Evolutionary conservation across 2,329 filamentous ascomycete species (phyloP).

Genomic region (Fusarium torulosum): DNA sequence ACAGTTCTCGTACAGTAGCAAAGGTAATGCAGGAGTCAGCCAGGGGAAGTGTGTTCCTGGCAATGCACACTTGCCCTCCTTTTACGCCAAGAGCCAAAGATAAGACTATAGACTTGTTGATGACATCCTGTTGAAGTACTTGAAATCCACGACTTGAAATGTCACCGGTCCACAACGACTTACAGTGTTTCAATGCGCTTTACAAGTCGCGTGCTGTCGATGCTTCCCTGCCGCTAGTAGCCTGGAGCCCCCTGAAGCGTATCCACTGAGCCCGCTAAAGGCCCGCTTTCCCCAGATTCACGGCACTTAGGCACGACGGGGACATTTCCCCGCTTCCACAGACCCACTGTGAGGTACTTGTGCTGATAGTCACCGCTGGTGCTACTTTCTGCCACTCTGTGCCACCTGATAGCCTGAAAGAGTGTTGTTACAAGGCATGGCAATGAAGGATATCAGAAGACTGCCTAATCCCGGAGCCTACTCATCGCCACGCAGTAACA

Average conservation of each 20-base stretch:
- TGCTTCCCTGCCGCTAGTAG: conserved; percentile 26
- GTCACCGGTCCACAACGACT: not conserved
- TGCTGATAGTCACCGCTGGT: not conserved
- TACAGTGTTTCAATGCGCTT: conserved; percentile 18
- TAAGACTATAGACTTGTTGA: not conserved
- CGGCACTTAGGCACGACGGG: conserved; percentile 28
- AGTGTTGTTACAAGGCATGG: not conserved
- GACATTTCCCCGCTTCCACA: conserved; percentile 23
- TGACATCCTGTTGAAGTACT: conserved; percentile 8
- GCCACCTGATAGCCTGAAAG: not conserved
- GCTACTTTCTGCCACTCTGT: conserved; percentile 8
- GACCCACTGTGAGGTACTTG: conserved; percentile 3
- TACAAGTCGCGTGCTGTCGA: conserved; percentile 25
- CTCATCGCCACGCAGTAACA: no score
- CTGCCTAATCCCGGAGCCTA: no score
- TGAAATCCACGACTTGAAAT: not conserved
- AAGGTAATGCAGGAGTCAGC: conserved; percentile 6
- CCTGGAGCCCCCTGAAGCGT: conserved; percentile 17
- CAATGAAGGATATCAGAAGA: not conserved
- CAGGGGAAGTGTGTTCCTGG: conserved; percentile 10
- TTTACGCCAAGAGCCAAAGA: not conserved
- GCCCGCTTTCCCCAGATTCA: conserved; percentile 42
- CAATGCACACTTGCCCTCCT: not conserved
- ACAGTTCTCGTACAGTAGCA: not conserved
- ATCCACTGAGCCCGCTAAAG: conserved; percentile 33